Evolutionary conservation across 73 alveolate genomes (phyloP), one percentile per base, ranked within the genome.

Genomic region (Durusdinium trenchii): DNA sequence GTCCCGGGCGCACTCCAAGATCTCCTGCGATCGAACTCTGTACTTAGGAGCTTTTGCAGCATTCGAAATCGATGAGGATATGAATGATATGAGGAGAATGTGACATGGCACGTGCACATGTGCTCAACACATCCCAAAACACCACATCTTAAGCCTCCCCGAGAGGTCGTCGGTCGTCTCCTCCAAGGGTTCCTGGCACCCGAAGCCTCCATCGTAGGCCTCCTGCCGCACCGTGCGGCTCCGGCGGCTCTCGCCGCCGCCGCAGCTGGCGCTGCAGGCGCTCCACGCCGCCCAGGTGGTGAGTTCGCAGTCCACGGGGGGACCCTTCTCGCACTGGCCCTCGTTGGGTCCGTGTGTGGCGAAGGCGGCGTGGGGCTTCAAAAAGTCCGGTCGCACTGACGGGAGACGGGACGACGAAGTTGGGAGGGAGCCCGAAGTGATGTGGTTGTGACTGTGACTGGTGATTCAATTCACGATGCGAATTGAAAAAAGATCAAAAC

Each of bases 201-300:
- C 98, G n/a, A 71, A 64, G 67, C 98, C 98, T 42, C 98, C 98
- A 28, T 71, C 38, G 76, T 43, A 91, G 78, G 98, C 98, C 67
- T 64, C 89, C 40, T 47, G 86, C 45, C 76, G 89, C 3, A 91
- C 14, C 16, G 57, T 76, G 38, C 98, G 84, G 47, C 78, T 69
- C 50, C 98, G 62, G 18, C 36, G 45, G 50, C 98, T 51, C 89
- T 91, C 98, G 3, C 98, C 98, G 45, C 98, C 87, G 23, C 98
- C 98, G 36, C 98, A 91, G 35, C 78, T 32, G 47, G 86, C 62
- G 28, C 89, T 28, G 50, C 98, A 91, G 3, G 28, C 57, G 16
- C 61, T 69, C 98, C 98, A 91, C 32, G 28, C 61, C 23, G 60
- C 84, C 98, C 98, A 91, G 23, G 98, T 42, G 52, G 61, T 75